These are phyloP conservation scores for Penicillium paradoxum DNA, from an alignment of 495 filamentous ascomycete species.

Conservation along the genomic window DNA sequence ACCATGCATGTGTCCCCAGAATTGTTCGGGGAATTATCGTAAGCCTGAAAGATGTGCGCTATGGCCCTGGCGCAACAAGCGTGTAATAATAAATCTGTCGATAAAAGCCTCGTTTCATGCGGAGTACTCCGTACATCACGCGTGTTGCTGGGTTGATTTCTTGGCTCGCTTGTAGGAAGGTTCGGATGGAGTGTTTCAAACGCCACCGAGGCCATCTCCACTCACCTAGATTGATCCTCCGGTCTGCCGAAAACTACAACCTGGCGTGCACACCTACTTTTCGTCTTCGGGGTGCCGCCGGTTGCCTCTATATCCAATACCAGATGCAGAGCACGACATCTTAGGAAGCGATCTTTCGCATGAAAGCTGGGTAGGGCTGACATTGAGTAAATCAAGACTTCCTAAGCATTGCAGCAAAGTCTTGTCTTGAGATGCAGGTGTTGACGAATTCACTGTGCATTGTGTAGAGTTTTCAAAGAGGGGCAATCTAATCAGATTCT, in stretches of 20 bases:
- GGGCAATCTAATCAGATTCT: slow-evolving; percentile 19
- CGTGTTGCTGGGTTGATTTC: background rate
- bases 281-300: too few relatives aligned
- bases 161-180: background rate
- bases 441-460: background rate
- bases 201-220: background rate
- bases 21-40: too few relatives aligned
- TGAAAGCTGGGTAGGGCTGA: background rate
- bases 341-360: background rate
- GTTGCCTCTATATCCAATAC: too few relatives aligned
- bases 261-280: background rate
- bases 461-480: slow-evolving; percentile 2
- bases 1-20: background rate
- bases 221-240: background rate
- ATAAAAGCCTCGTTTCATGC: background rate
- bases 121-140: background rate
- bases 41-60: too few relatives aligned
- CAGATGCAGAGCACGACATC: background rate
- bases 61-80: background rate
- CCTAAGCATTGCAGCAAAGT: background rate
- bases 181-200: background rate
- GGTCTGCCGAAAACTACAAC: background rate
- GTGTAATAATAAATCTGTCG: background rate
- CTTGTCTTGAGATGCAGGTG: background rate
- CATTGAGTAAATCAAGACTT: background rate